Evolutionary conservation across 2,329 filamentous ascomycete genomes (phyloP), one percentile per base, ranked within the genome.

Genomic region (Xylaria digitata): DNA sequence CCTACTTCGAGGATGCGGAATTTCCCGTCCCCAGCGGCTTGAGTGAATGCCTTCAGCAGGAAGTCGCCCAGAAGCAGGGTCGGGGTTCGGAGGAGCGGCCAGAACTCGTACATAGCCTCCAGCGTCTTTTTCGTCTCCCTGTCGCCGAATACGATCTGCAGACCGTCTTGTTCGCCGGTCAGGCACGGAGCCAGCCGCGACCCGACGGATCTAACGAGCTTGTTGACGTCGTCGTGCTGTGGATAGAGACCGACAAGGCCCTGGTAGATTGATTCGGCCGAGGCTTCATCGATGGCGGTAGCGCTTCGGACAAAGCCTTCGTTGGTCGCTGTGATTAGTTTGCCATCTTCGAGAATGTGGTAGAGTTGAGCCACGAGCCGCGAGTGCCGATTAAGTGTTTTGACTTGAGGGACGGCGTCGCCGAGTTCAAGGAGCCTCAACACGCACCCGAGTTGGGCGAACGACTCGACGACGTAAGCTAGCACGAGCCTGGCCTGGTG

Each of bases 111-210:
- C 19, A 74, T 50, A 23, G 73, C 71, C 11, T 72, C 68, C 4
- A 76, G 65, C 13, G 62, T 65, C 52, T 70, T 67, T 45, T 67
- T 67, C 13, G 58, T 70, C 6, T 61, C 65, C n/a, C 57, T 63
- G 30, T 70, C 65, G 6, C 73, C 70, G 42, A 77, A 76, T 3
- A 75, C 7, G 0, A 75, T 13, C 56, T 72, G 61, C 2, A 76
- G 17, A 0, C 62, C 55, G 34, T 76, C 73, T 6, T 57, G 43
- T 11, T 70, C 60, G 9, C 73, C 75, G 6, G 37, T 58, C 5
- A 77, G 48, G 45, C 72, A 75, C 15, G 58, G 30, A 0, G 71
- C 72, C 2, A 76, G 49, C 13, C 64, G 34, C 1, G 65, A 67
- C 3, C 73, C 75, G 2, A 69, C 63, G 0, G 60, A 53, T 9